Conservation (phyloP, 768 basidiomycete species). For the Pleurotus sapidus region DNA sequence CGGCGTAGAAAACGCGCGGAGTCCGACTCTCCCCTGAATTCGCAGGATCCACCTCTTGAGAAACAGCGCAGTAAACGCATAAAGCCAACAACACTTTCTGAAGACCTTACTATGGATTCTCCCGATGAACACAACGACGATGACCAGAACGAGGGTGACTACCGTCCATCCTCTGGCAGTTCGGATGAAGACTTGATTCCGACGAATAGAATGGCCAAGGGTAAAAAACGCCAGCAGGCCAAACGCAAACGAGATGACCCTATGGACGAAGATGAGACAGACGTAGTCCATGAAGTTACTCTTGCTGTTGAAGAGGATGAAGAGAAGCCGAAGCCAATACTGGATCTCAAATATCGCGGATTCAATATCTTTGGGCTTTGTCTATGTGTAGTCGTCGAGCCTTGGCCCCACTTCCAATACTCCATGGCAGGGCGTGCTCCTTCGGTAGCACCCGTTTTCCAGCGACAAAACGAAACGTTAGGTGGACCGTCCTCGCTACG, state of each 20-base stretch:
- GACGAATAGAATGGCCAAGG: conserved; percentile 16
- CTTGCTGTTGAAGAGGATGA: conserved; percentile 63
- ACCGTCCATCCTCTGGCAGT: conserved; percentile 4
- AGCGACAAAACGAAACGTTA: conserved; percentile 10
- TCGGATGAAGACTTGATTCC: conserved; percentile 8
- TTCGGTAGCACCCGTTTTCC: conserved; percentile 16
- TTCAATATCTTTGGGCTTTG: conserved; percentile 71
- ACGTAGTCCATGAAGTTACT: conserved; percentile 15
- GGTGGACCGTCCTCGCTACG: conserved; percentile 17
- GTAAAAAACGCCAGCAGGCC: background rate
- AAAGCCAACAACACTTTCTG: background rate
- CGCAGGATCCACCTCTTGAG: background rate
- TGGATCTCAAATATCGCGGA: conserved; percentile 66
- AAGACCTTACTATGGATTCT: conserved; percentile 23
- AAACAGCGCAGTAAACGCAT: background rate
- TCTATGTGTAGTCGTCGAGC: conserved; percentile 81
- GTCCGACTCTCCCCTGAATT: conserved; percentile 6
- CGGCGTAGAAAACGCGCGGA: conserved; percentile 14
- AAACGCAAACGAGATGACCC: background rate
- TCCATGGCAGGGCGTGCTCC: conserved; percentile 24
- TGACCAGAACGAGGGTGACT: conserved; percentile 6
- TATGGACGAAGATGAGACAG: conserved; percentile 10
- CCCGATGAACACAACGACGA: conserved; percentile 30
- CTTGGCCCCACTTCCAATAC: conserved; percentile 57
- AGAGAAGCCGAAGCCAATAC: conserved; percentile 66